phyloP scores from a whole-genome alignment of 768 basidiomycete genomes.

The Suillus lakei region DNA sequence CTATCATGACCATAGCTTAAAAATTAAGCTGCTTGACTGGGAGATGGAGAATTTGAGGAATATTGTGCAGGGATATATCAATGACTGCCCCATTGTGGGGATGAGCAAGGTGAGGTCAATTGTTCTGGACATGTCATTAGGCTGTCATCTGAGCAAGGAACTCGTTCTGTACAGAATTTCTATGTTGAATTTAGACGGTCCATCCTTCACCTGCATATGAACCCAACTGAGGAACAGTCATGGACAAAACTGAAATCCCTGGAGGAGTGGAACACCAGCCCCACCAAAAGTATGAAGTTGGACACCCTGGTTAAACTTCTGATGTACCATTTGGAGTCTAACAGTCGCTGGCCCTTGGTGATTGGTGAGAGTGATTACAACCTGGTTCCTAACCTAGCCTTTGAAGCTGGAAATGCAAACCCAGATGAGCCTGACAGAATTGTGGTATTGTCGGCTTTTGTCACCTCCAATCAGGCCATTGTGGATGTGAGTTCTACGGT shows the following conservation, averaged over 20 bases:
- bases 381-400: background rate
- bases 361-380: background rate
- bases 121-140: no score
- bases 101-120: no score
- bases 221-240: background rate
- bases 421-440: background rate
- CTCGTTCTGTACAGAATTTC: background rate
- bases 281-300: background rate
- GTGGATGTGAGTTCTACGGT: background rate
- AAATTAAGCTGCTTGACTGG: conserved; percentile 11
- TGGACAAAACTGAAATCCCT: background rate
- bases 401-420: background rate
- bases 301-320: background rate
- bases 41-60: background rate
- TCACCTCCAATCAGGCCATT: background rate
- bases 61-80: conserved; percentile 12
- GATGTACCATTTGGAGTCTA: background rate
- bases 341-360: background rate
- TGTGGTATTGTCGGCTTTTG: background rate
- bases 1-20: conserved; percentile 12
- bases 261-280: background rate
- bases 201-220: background rate
- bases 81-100: no score
- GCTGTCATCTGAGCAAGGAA: no score
- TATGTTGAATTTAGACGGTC: background rate